Base-by-base conservation (phyloP, 371 early-diverging fungal species). In the Mucor velutinosus region DNA sequence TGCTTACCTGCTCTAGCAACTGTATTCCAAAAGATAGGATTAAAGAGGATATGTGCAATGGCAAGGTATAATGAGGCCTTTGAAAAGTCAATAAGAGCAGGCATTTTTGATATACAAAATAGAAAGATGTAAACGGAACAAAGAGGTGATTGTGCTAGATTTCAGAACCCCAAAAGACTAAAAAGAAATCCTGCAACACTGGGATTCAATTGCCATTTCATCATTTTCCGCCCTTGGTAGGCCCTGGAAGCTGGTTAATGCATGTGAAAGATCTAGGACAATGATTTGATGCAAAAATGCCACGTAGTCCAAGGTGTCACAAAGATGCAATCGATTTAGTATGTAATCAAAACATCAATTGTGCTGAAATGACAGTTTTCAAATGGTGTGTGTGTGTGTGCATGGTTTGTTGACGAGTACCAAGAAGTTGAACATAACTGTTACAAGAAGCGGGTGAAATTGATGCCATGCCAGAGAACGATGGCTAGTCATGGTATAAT, bases 21-120 rank as follows among this genome's bases (percentile, higher is more conserved):
- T 23, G 91, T 88, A 76, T 96, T 96, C 97, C 97, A 96, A 72
- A 90, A 93, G 41, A 90, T 71, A 30, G 97, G 97, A 71, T 95
- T 96, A 82, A 96, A 96, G 25, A 91, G 65, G 41, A 96, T 92
- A 64, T 88, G 85, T 17, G 82, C 91, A 25, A 90, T 71, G 21
- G 92, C 74, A 61, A 87, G 65, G 80, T 89, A 91, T 35, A 95
- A 78, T n/a, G 89, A 80, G 32, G 88, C 79, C 71, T 92, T 82
- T 35, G 77, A 70, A 66, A 89, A 84, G 79, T 93, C 87, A 60
- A 93, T 74, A 60, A 67, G 66, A 14, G 43, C 60, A 45, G 64
- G 35, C 75, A 72, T 76, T 33, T 30, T 62, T 49, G 32, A 19
- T 33, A 41, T 41, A 17, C 37, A n/a, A 57, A 69, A 62, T 25